Conservation (phyloP, 1,284 basidiomycete species). For the Kwoniella shivajii region DNA sequence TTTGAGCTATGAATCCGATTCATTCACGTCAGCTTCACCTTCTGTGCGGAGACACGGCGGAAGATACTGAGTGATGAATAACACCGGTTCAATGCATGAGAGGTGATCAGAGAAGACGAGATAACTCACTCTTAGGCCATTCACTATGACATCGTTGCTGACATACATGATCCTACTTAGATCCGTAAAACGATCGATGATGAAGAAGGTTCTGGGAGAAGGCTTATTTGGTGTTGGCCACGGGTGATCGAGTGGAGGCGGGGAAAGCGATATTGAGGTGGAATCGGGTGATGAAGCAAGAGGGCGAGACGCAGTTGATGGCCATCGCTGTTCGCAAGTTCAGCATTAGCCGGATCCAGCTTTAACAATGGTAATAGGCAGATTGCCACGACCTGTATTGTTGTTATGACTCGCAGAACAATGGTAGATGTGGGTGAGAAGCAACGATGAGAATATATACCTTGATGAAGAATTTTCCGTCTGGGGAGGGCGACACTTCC, state of each 20-base stretch:
- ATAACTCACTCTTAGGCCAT: slow-evolving; percentile 27
- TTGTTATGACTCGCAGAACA: no score
- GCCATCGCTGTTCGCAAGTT: slow-evolving; percentile 17
- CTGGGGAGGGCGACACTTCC: slow-evolving; percentile 33
- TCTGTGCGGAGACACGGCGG: not conserved
- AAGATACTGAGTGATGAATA: not conserved
- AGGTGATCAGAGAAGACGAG: not conserved
- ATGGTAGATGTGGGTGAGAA: not conserved
- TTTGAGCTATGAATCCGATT: slow-evolving; percentile 20
- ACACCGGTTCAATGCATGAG: not conserved
- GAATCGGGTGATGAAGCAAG: slow-evolving; percentile 17
- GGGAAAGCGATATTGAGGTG: slow-evolving; percentile 11
- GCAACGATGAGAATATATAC: slow-evolving; percentile 2
- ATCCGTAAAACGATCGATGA: slow-evolving; percentile 47
- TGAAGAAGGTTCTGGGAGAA: slow-evolving; percentile 39
- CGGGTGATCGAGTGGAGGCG: slow-evolving; percentile 10
- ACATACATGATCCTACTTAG: slow-evolving; percentile 39
- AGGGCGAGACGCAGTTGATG: slow-evolving; percentile 6
- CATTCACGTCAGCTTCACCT: not conserved
- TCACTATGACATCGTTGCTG: slow-evolving; percentile 43
- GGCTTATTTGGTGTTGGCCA: slow-evolving; percentile 18
- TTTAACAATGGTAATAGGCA: no score
- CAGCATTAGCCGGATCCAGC: no score
- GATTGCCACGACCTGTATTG: no score
- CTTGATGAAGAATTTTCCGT: slow-evolving; percentile 21